Evolutionary conservation across 495 filamentous ascomycete genomes (phyloP).

Genomic region (Choiromyces venosus): DNA sequence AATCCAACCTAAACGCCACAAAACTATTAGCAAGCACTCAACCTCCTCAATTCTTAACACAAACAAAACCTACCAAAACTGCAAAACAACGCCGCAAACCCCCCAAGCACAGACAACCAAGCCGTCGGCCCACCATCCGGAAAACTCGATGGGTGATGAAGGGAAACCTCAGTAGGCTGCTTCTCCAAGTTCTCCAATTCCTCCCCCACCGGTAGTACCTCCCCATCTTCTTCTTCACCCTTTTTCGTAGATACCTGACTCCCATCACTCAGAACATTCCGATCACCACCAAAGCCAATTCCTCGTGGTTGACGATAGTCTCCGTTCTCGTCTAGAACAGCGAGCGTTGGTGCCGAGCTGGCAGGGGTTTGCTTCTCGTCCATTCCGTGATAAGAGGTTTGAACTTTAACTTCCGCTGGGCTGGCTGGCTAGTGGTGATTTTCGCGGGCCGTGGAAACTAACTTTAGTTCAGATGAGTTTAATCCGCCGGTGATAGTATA

Average conservation of each 20-base stretch:
- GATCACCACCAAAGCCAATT: neutral
- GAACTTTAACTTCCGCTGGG: neutral
- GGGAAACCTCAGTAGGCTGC: slow-evolving; percentile 24
- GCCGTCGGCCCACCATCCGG: slow-evolving; percentile 63
- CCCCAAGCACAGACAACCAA: slow-evolving; percentile 63
- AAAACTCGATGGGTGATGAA: slow-evolving; percentile 46
- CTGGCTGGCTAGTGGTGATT: neutral
- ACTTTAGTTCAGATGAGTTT: neutral
- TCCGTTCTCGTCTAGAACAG: neutral
- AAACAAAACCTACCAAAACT: slow-evolving; percentile 52
- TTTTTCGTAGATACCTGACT: neutral
- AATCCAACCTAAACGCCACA: slow-evolving; percentile 60
- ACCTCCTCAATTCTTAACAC: neutral
- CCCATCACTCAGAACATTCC: neutral
- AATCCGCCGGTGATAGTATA: neutral
- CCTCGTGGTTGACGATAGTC: neutral
- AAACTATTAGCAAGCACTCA: slow-evolving; percentile 27
- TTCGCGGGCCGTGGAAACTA: neutral
- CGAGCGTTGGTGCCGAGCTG: slow-evolving; percentile 22
- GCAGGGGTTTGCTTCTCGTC: slow-evolving; percentile 8
- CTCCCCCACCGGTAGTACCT: neutral
- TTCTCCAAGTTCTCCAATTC: slow-evolving; percentile 29
- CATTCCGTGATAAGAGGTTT: neutral
- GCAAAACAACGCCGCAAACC: slow-evolving; percentile 59
- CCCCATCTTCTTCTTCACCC: neutral